Base-by-base conservation (phyloP, 2,329 filamentous ascomycete species). In the Alternaria viburni region DNA sequence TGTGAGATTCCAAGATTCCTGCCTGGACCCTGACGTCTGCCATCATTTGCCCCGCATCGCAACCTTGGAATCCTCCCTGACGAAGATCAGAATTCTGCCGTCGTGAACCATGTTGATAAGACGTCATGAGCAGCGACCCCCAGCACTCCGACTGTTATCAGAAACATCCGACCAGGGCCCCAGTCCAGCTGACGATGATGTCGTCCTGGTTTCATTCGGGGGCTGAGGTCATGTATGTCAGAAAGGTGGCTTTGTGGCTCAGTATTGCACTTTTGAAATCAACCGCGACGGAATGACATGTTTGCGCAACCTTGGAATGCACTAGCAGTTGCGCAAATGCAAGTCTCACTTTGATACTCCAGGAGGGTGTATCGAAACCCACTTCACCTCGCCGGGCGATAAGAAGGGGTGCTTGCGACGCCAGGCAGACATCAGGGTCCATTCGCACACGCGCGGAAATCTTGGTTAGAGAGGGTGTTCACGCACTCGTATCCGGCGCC, bases 41-140 rank as follows among this genome's bases (percentile, higher is more conserved):
- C 63, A 43, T 60, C 15, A 36, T 36, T 32, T 36, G 63, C 63
- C 59, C 60, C 63, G 59, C 62, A 59, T 43, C 32, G 45, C 54
- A 54, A 56, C 54, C 58, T 45, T 41, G 36, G 36, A 41, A 41
- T 41, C n/a, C 51, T 32, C 45, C 41, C 36, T 32, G 51, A 28
- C 17, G 17, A 45, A 11, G 26, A 45, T 46, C 30, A n/a, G 21
- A 44, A 25, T 61, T 28, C 59, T 30, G 54, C 47, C 30, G 52
- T 32, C 57, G 41, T 41, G 58, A 36, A 32, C 32, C 28, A 26
- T 41, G 32, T 15, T 15, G 23, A 58, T 11, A 54, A 52, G 54
- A 54, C 59, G 59, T 58, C 59, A 62, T 58, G 28, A 45, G 30
- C 45, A 8, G 23, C n/a, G 26, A 46, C n/a, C 49, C 32, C 47